Evolutionary conservation across 805 yeast species (phyloP).

Genomic region (Yamadazyma endophytica): DNA sequence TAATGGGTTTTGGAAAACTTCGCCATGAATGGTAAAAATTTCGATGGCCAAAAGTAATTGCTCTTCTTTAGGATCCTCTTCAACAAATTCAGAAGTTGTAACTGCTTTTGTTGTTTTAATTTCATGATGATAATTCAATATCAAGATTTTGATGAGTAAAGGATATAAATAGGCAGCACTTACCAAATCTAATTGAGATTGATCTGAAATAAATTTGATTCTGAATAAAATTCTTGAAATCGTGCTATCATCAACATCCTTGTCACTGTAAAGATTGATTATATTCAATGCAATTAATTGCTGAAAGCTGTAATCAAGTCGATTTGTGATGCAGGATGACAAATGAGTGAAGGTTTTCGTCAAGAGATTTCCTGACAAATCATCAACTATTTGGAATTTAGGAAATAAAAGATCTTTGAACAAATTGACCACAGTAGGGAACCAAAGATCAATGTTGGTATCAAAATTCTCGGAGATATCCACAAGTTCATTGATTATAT

Average conservation of each 20-base stretch:
- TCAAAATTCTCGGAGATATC: conserved; percentile 8
- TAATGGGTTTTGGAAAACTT: conserved; percentile 57
- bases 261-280: conserved; percentile 51
- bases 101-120: conserved; percentile 43
- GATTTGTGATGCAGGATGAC: conserved; percentile 5
- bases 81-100: conserved; percentile 64
- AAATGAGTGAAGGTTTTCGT: conserved; percentile 5
- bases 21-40: conserved; percentile 65
- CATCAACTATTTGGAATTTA: conserved; percentile 48
- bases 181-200: conserved; percentile 61
- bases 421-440: conserved; percentile 6
- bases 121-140: conserved; percentile 58
- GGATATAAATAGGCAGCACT: conserved; percentile 76
- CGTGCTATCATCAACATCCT: conserved; percentile 50
- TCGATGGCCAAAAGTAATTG: conserved; percentile 74
- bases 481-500: conserved; percentile 10
- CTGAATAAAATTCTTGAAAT: conserved; percentile 66
- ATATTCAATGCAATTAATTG: conserved; percentile 59
- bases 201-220: conserved; percentile 70
- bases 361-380: conserved; percentile 46
- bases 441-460: conserved; percentile 11
- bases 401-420: conserved; percentile 37
- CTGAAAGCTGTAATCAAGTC: conserved; percentile 9
- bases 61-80: conserved; percentile 87
- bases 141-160: conserved; percentile 61